Base-by-base conservation (phyloP, 805 yeast species). In the Yarrowia sp. region DNA sequence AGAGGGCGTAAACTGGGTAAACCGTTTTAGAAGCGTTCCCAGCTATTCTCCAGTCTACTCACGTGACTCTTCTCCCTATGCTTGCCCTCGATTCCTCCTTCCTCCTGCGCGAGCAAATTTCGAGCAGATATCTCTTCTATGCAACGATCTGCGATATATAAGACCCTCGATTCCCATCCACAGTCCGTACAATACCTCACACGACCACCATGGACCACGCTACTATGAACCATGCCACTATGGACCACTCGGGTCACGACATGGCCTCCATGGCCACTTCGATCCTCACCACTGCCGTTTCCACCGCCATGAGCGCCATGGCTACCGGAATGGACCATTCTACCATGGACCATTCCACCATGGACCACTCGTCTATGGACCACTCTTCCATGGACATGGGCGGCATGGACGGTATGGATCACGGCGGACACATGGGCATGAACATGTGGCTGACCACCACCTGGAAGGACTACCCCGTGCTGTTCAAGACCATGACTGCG, bases 331-430 rank as follows among this genome's bases (percentile, higher is more conserved):
- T 43, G 50, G 65, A 58, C 33, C 64, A 58, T 15, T 58, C 65
- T 19, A 19, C 52, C 17, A 58, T 58, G 65, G 65, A 60, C 15
- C 65, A 60, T 9, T 61, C 66, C 14, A 15, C 46, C 24, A 60
- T 60, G 66, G 66, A 60, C 33, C 72, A 73, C 70, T 44, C 75
- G 33, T 49, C 68, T 61, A 64, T 72, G 74, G 55, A 72, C 69
- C 73, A 71, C 69, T 33, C 74, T 36, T 9, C 17, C 33, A 60
- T 60, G 66, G 66, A 10, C 64, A 58, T 24, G 30, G 30, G 30
- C 24, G 13, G 8, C 30, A 60, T 58, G 65, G 65, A 42, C 0
- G 66, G 66, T 3, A 61, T 56, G 64, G 50, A 56, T 40, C 64
- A 56, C 38, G 47, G 49, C 30, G 64, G 64, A 30, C 64, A 56